Percentiles rank a stretch among this genome's conserved stretches.
phyloP scores from a whole-genome alignment of 1,284 basidiomycete genomes.

The Ceratobasidium sp. region DNA sequence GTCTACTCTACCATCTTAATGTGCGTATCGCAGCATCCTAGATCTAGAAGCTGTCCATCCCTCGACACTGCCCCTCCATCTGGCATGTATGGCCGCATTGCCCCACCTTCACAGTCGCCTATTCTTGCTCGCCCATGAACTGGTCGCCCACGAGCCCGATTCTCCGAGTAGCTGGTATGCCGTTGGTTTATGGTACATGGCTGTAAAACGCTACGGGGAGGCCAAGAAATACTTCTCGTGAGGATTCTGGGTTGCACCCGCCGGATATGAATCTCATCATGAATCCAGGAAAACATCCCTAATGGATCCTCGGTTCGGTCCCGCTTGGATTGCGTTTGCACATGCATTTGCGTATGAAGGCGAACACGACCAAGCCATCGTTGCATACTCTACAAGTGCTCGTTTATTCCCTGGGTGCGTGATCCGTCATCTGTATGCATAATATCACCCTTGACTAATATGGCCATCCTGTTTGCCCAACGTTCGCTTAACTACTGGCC shows the following conservation, averaged over 20 bases:
- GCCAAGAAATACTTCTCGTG: slow-evolving; percentile 92
- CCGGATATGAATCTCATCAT: slow-evolving; percentile 23
- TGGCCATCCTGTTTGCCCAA: not conserved
- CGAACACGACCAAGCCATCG: slow-evolving; percentile 98
- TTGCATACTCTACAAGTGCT: slow-evolving; percentile 95
- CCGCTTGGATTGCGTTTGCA: slow-evolving; percentile 97
- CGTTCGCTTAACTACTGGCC: no score
- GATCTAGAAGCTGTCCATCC: slow-evolving; percentile 81
- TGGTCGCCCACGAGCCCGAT: slow-evolving; percentile 93
- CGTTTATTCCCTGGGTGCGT: slow-evolving; percentile 90
- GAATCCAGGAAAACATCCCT: slow-evolving; percentile 85
- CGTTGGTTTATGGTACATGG: slow-evolving; percentile 96
- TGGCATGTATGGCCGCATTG: slow-evolving; percentile 97
- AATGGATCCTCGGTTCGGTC: slow-evolving; percentile 95
- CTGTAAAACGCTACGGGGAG: slow-evolving; percentile 83
- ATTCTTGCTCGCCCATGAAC: slow-evolving; percentile 94
- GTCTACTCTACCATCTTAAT: not conserved
- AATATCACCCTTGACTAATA: not conserved
- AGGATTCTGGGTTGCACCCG: not conserved
- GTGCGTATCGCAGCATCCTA: slow-evolving; percentile 67
- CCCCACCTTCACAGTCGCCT: slow-evolving; percentile 88
- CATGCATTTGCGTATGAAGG: slow-evolving; percentile 97
- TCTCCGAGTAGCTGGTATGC: slow-evolving; percentile 97
- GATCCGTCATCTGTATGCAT: not conserved
- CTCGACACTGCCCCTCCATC: slow-evolving; percentile 87